Base-by-base conservation (phyloP, 2,329 filamentous ascomycete genomes). In the Ceratocystis albifundus region DNA sequence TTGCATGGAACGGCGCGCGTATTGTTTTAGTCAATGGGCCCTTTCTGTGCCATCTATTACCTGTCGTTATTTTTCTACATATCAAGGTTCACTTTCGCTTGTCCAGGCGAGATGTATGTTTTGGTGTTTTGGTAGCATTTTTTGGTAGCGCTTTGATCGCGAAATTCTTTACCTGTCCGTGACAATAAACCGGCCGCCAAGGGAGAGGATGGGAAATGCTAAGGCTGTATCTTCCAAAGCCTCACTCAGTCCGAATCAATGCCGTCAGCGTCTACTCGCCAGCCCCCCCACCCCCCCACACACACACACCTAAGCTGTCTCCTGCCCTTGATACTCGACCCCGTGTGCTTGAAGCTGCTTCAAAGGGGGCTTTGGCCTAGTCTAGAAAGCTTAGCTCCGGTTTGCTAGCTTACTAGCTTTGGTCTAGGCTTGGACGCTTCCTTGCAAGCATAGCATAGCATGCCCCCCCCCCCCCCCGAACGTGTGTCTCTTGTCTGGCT, bases 41-140 rank as follows among this genome's bases (percentile, higher is more conserved):
- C 48, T n/a, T 12, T 53, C 5, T 12, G 22, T 2, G 22, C 6
- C 6, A 36, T 59, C 5, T n/a, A 6, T 17, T 36, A 30, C 4
- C 28, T 30, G 30, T 36, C 15, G 17, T 20, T n/a, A 10, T 30
- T n/a, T 59, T n/a, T 15, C 10, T 25, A n/a, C 28, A 36, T 36
- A 7, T 20, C 55, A 59, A 59, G 55, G 4, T 36, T 59, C 55
- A 59, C 55, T 59, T 36, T 59, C 55, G 28, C 55, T 59, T 59
- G 36, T 41, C 55, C 3, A 59, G 12, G 55, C 55, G 5, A 36
- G 55, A 59, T 30, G n/a, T 15, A 6, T 8, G 55, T 32, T 17
- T 30, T 59, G 17, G 55, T 59, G n/a, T 32, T 32, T 59, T 36
- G 17, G 55, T 59, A 20, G 28, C 28, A 59, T 36, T 59, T 32